A percentile compares a stretch with the other conserved stretches of the same genome.
phyloP scores from a whole-genome alignment of 2,329 filamentous ascomycete genomes.

The Cercospora zeae-maydis region DNA sequence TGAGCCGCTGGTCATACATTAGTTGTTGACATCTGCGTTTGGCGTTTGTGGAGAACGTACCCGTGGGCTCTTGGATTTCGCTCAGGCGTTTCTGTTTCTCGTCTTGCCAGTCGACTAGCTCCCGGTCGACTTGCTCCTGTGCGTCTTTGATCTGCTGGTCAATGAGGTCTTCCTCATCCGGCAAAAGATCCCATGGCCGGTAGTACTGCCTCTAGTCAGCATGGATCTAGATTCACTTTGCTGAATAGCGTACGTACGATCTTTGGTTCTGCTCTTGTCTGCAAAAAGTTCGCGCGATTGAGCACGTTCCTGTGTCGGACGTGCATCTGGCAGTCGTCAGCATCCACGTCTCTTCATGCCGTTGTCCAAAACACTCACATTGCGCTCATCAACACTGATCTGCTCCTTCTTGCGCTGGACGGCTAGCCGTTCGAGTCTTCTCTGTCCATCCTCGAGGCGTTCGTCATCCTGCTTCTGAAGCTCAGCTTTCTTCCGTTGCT shows the following conservation, averaged over 20 bases:
- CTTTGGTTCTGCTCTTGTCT: conserved; percentile 66
- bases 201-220: conserved; percentile 62
- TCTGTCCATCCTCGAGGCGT: conserved; percentile 63
- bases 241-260: conserved; percentile 60
- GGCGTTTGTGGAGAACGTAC: conserved; percentile 1
- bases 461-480: conserved; percentile 64
- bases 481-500: conserved; percentile 71
- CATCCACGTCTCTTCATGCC: not conserved
- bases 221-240: not conserved
- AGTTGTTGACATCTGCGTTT: not conserved
- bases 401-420: conserved; percentile 62
- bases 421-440: conserved; percentile 56
- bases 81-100: conserved; percentile 24
- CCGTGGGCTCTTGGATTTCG: conserved; percentile 3
- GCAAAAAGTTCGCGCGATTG: conserved; percentile 67
- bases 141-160: conserved; percentile 65
- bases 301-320: conserved; percentile 70
- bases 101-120: conserved; percentile 60
- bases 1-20: not conserved
- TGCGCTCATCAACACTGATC: conserved; percentile 68
- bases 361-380: conserved; percentile 51
- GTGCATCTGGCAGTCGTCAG: conserved; percentile 61
- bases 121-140: conserved; percentile 60
- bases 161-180: conserved; percentile 67
- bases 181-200: conserved; percentile 72